A percentile compares a stretch with the other conserved stretches of the same genome.
Conservation (phyloP, 2,329 filamentous ascomycete genomes). For the Plectosphaerella plurivora region DNA sequence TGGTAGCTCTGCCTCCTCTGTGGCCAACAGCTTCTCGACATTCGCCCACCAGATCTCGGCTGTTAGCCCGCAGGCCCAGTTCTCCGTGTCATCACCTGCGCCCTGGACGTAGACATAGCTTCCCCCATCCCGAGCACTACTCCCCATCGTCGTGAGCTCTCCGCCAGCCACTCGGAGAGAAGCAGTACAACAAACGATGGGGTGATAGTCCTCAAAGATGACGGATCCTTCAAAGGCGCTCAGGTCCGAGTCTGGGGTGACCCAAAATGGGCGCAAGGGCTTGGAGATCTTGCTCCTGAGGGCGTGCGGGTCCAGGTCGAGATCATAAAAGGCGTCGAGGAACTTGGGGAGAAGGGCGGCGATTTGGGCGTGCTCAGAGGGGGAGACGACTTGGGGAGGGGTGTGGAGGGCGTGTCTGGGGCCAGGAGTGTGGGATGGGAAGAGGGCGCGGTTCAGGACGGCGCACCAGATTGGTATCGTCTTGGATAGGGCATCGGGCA, state of each 20-base stretch:
- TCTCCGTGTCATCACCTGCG: slow-evolving; percentile 90
- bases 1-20: slow-evolving; percentile 61
- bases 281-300: slow-evolving; percentile 57
- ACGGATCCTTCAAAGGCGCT: slow-evolving; percentile 19
- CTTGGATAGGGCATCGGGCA: slow-evolving; percentile 92
- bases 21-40: slow-evolving; percentile 51
- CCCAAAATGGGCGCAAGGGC: slow-evolving; percentile 75
- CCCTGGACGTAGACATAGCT: slow-evolving; percentile 73
- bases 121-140: slow-evolving; percentile 27
- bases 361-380: slow-evolving; percentile 78
- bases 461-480: slow-evolving; percentile 92
- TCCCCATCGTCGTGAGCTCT: slow-evolving; percentile 46
- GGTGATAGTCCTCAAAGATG: slow-evolving; percentile 57
- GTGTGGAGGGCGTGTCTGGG: slow-evolving; percentile 55
- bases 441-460: slow-evolving; percentile 76
- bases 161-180: slow-evolving; percentile 66
- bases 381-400: slow-evolving; percentile 66
- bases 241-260: slow-evolving; percentile 63
- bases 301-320: slow-evolving; percentile 54
- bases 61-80: slow-evolving; percentile 81
- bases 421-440: slow-evolving; percentile 46
- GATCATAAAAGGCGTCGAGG: slow-evolving; percentile 41
- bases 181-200: slow-evolving; percentile 81
- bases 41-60: slow-evolving; percentile 77
- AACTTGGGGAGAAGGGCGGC: slow-evolving; percentile 54